phyloP scores from a whole-genome alignment of 2,329 filamentous ascomycete species.

The Diatrype stigma region DNA sequence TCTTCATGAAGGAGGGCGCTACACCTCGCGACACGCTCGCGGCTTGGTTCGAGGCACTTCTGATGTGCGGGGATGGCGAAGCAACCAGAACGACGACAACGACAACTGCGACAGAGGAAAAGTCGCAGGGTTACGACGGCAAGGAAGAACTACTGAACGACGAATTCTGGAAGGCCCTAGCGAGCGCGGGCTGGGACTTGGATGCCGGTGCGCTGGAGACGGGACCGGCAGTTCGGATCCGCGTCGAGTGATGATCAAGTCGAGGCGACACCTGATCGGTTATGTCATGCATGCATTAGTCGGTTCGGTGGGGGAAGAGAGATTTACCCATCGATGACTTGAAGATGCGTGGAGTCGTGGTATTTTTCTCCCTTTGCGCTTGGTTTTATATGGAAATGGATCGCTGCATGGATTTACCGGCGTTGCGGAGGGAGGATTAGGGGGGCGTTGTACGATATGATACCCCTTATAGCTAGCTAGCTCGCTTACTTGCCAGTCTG shows the following conservation, averaged over 20 bases:
- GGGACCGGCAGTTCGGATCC: conserved; percentile 41
- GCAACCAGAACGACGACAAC: neutral
- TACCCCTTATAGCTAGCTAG: conserved; percentile 7
- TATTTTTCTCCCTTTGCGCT: too few relatives aligned
- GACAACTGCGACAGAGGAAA: too few relatives aligned
- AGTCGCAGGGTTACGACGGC: neutral
- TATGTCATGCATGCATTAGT: too few relatives aligned
- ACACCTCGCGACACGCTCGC: conserved; percentile 31
- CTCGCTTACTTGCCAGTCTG: too few relatives aligned
- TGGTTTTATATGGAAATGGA: too few relatives aligned
- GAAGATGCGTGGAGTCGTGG: neutral
- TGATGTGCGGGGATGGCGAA: conserved; percentile 20
- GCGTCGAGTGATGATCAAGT: too few relatives aligned
- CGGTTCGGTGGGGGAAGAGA: conserved; percentile 16
- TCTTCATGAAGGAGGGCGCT: conserved; percentile 60
- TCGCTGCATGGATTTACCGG: too few relatives aligned
- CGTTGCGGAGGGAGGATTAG: neutral
- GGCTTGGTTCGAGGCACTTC: conserved; percentile 38
- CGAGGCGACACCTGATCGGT: too few relatives aligned
- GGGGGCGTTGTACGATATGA: conserved; percentile 4
- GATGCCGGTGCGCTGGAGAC: conserved; percentile 64
- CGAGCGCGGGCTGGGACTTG: conserved; percentile 61
- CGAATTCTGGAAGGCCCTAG: conserved; percentile 43
- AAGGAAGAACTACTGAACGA: conserved; percentile 12
- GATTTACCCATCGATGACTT: neutral